A percentile compares a stretch with the other conserved stretches of the same genome.
Evolutionary conservation across 2,329 filamentous ascomycete genomes (phyloP).

Genomic region (Daldinia eschscholtzii): DNA sequence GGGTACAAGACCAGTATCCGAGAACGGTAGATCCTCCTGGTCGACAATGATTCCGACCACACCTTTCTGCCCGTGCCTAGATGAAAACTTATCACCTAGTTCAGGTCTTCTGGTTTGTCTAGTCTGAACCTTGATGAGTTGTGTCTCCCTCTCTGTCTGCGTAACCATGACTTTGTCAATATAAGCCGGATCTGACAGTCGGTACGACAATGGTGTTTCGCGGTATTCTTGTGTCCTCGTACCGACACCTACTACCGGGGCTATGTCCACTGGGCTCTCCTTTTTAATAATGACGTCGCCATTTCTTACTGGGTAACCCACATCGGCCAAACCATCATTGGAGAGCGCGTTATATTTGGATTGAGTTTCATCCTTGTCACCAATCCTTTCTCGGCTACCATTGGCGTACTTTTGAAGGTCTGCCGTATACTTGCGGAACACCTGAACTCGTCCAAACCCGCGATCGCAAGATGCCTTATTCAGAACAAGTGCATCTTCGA

Average conservation of each 20-base stretch:
- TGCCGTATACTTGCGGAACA: conserved; percentile 94
- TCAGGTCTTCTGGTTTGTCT: conserved; percentile 96
- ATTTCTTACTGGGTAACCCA: conserved; percentile 81
- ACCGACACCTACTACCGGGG: conserved; percentile 77
- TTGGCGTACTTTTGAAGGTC: conserved; percentile 92
- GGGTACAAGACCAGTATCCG: conserved; percentile 88
- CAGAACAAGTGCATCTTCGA: conserved; percentile 95
- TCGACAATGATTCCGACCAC: conserved; percentile 97
- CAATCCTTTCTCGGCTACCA: conserved; percentile 75
- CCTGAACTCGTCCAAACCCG: conserved; percentile 95
- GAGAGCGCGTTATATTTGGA: conserved; percentile 80
- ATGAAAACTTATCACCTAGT: conserved; percentile 98
- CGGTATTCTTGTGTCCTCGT: conserved; percentile 71
- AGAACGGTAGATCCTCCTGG: conserved; percentile 97
- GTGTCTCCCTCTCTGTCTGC: conserved; percentile 85
- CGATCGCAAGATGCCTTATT: conserved; percentile 97
- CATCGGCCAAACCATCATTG: conserved; percentile 87
- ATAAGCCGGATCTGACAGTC: conserved; percentile 84
- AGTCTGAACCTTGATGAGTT: conserved; percentile 92
- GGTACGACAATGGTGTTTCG: conserved; percentile 81
- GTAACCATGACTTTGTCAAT: conserved; percentile 98
- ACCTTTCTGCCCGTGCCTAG: conserved; percentile 97
- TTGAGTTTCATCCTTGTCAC: conserved; percentile 71
- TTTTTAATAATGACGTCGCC: conserved; percentile 95
- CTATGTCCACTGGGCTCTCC: conserved; percentile 82